A percentile compares a stretch with the other conserved stretches of the same genome.
These are phyloP conservation scores for Hyaloscypha hepaticicola DNA, from an alignment of 495 filamentous ascomycete genomes.

Conservation along the genomic window DNA sequence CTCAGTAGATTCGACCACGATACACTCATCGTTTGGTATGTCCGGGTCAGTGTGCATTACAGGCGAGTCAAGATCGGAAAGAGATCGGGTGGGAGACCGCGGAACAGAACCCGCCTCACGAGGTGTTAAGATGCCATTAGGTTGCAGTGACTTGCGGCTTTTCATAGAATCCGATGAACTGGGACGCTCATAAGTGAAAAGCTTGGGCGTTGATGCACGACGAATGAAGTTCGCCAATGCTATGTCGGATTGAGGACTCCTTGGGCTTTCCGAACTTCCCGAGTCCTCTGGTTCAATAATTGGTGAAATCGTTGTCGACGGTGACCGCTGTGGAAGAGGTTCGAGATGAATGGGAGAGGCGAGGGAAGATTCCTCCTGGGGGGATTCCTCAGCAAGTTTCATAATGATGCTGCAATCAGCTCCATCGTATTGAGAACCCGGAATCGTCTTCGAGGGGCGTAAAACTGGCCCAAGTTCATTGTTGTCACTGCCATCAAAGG, in stretches of 20 bases:
- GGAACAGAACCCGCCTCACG: neutral
- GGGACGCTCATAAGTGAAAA: neutral
- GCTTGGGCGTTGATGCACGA: neutral
- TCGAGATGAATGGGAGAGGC: neutral
- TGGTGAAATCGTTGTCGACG: neutral
- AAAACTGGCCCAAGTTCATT: neutral
- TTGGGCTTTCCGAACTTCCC: neutral
- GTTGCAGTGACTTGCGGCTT: neutral
- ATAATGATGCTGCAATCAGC: neutral
- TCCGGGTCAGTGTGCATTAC: neutral
- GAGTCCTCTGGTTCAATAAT: conserved; percentile 1
- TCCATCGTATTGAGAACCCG: neutral
- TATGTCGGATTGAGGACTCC: neutral
- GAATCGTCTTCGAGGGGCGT: too few species aligned
- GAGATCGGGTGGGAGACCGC: neutral
- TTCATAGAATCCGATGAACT: neutral
- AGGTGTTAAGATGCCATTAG: neutral
- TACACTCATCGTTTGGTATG: neutral
- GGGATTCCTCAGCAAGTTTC: neutral
- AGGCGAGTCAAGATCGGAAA: neutral
- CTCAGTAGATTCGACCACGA: conserved; percentile 1
- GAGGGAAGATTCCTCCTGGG: neutral
- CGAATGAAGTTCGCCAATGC: conserved; percentile 5
- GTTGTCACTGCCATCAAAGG: conserved; percentile 16
- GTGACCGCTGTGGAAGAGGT: neutral